Evolutionary conservation across 2,329 filamentous ascomycete species (phyloP).

Genomic region (Gremmenia infestans): DNA sequence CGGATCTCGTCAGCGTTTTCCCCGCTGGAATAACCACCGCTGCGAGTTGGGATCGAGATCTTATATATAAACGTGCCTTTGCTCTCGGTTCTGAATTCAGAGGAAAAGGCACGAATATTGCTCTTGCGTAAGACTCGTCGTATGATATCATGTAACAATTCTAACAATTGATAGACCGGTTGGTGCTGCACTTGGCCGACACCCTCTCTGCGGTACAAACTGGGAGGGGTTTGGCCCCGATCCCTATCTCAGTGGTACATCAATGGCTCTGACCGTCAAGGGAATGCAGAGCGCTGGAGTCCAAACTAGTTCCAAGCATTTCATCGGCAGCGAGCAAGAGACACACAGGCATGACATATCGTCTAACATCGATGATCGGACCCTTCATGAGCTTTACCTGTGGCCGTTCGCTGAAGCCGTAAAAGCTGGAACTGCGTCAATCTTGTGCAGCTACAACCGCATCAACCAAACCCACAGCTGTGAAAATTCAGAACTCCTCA

Average conservation of each 20-base stretch:
- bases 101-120: conserved; percentile 72
- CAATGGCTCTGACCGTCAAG: conserved; percentile 29
- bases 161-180: conserved; percentile 17
- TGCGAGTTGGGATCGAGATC: conserved; percentile 69
- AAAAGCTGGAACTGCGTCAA: conserved; percentile 65
- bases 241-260: conserved; percentile 22
- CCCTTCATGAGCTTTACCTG: conserved; percentile 69
- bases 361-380: conserved; percentile 63
- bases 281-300: conserved; percentile 67
- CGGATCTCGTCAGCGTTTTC: conserved; percentile 50
- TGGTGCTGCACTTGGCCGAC: conserved; percentile 64
- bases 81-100: conserved; percentile 74
- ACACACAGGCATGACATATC: conserved; percentile 8
- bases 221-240: conserved; percentile 49
- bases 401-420: conserved; percentile 66
- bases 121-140: conserved; percentile 45
- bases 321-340: conserved; percentile 55
- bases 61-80: conserved; percentile 62
- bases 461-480: conserved; percentile 45
- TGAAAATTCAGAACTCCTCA: conserved; percentile 41
- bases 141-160: not conserved
- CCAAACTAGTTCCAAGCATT: conserved; percentile 55
- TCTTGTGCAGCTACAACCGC: conserved; percentile 76
- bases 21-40: conserved; percentile 67
- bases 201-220: conserved; percentile 60